Evolutionary conservation across 768 basidiomycete genomes (phyloP).

Genomic region (Lactarius hatsudake): DNA sequence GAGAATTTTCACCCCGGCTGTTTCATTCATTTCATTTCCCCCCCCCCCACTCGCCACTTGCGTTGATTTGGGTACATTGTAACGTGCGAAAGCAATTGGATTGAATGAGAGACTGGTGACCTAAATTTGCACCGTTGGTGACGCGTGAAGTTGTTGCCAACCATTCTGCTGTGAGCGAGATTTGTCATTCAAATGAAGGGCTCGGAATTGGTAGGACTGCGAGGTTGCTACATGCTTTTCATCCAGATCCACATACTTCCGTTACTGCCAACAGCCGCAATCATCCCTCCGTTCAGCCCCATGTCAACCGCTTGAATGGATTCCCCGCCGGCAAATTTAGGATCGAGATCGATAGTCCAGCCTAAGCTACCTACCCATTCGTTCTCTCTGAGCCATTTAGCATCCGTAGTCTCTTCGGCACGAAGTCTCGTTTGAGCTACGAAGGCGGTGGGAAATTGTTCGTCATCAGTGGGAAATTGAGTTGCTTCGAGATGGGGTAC

Average conservation of each 20-base stretch:
- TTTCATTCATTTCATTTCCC: constrained; percentile 5
- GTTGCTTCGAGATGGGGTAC: constrained; percentile 9
- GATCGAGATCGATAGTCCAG: constrained; percentile 13
- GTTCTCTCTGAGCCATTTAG: constrained; percentile 3
- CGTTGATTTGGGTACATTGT: constrained; percentile 12
- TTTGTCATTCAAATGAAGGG: background rate
- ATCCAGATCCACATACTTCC: constrained; percentile 25
- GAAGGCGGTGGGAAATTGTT: constrained; percentile 3
- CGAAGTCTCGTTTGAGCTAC: background rate
- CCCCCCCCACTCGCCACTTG: background rate
- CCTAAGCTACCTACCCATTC: constrained; percentile 13
- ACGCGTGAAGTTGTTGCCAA: no score
- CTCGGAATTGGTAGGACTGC: background rate
- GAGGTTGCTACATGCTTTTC: constrained; percentile 3
- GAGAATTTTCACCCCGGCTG: background rate
- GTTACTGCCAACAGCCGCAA: constrained; percentile 19
- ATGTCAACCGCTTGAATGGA: constrained; percentile 21
- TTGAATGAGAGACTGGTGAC: constrained; percentile 1
- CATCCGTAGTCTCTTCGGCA: constrained; percentile 10
- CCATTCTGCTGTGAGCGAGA: no score
- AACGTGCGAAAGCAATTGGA: constrained; percentile 12
- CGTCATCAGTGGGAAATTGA: constrained; percentile 6
- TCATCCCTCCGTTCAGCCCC: constrained; percentile 15
- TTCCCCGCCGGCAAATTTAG: constrained; percentile 4
- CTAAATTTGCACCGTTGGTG: background rate